Percentiles rank a stretch among this genome's conserved stretches.
phyloP scores from a whole-genome alignment of 2,329 filamentous ascomycete species.

The Tolypocladium cylindrosporum region DNA sequence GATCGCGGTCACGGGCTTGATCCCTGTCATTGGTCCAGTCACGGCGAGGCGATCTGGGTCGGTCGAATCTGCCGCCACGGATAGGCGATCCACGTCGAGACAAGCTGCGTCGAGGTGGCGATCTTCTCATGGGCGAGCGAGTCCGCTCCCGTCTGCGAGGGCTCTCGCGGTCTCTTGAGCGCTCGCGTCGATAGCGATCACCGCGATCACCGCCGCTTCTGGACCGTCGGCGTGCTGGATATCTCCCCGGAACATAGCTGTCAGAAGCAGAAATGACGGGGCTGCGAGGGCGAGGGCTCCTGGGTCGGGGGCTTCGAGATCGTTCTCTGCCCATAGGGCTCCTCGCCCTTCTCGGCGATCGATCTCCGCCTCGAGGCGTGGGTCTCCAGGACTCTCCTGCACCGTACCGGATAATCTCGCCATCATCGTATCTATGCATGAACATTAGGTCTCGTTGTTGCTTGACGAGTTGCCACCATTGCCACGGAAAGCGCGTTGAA shows the following conservation, averaged over 20 bases:
- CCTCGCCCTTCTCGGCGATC: conserved; percentile 30
- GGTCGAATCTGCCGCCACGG: conserved; percentile 26
- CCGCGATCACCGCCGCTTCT: conserved; percentile 29
- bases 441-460: neutral
- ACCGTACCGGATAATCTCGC: conserved; percentile 51
- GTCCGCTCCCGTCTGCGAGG: conserved; percentile 25
- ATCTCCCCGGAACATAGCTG: conserved; percentile 36
- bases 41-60: conserved; percentile 25
- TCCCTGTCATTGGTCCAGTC: conserved; percentile 24
- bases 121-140: conserved; percentile 25
- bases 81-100: conserved; percentile 24
- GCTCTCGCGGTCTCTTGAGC: conserved; percentile 29
- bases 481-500: too few species aligned
- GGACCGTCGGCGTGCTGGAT: conserved; percentile 30
- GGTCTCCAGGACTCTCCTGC: conserved; percentile 53
- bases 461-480: neutral
- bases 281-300: conserved; percentile 28
- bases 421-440: conserved; percentile 36
- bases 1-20: conserved; percentile 19
- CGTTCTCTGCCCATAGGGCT: conserved; percentile 17
- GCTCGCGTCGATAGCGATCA: conserved; percentile 30
- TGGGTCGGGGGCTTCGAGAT: conserved; percentile 23
- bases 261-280: conserved; percentile 29
- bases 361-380: conserved; percentile 38
- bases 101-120: conserved; percentile 27